phyloP scores from a whole-genome alignment of 768 basidiomycete species.

The Auriculariales sp. region DNA sequence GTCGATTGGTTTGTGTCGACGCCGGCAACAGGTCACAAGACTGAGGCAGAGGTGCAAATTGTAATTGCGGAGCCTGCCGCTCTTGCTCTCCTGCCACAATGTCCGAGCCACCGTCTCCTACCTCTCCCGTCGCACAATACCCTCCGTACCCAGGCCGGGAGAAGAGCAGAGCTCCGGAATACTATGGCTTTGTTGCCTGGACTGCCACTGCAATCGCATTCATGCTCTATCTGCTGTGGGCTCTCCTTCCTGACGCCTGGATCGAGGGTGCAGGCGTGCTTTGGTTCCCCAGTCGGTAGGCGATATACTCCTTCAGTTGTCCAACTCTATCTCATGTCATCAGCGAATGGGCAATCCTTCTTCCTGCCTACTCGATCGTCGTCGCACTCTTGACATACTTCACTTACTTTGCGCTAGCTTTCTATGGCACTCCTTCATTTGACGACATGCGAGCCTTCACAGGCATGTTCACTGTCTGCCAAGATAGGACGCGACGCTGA shows the following conservation, averaged over 20 bases:
- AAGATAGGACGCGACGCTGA: background rate
- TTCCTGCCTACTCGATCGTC: constrained; percentile 67
- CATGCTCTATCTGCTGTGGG: constrained; percentile 64
- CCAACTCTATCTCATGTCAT: background rate
- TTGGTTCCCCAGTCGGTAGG: constrained; percentile 81
- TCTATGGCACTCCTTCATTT: constrained; percentile 57
- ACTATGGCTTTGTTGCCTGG: constrained; percentile 86
- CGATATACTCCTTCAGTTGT: background rate
- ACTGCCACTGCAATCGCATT: constrained; percentile 61
- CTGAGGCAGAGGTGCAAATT: no score
- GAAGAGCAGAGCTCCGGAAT: constrained; percentile 64
- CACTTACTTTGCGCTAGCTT: constrained; percentile 60
- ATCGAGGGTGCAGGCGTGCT: constrained; percentile 51
- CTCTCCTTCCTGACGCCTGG: constrained; percentile 56
- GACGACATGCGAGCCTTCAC: constrained; percentile 50
- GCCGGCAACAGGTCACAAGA: no score
- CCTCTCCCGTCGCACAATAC: constrained; percentile 28
- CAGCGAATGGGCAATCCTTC: constrained; percentile 75
- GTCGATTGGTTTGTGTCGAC: no score
- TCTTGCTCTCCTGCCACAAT: background rate
- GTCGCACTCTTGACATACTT: constrained; percentile 62
- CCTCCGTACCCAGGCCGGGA: constrained; percentile 26
- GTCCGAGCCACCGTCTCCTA: constrained; percentile 27
- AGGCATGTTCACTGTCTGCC: constrained; percentile 22
- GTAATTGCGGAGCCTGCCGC: no score